A percentile compares a stretch with the other conserved stretches of the same genome.
phyloP scores from a whole-genome alignment of 805 yeast species.

The Sugiyamaella mastotermitis region DNA sequence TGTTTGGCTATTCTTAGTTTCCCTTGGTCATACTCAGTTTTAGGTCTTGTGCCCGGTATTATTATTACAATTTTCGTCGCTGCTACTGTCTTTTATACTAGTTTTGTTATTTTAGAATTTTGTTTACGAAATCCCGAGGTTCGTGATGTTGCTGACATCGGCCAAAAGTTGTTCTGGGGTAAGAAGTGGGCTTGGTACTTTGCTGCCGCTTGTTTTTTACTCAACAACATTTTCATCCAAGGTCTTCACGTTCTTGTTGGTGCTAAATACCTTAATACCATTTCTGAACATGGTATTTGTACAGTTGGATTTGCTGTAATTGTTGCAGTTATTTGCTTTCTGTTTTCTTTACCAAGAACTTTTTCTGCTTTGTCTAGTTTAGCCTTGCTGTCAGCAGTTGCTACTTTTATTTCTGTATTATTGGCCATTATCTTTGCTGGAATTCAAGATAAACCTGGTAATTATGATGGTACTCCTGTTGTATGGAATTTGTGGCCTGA shows the following conservation, averaged over 20 bases:
- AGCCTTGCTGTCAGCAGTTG: constrained; percentile 48
- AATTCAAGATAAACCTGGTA: constrained; percentile 43
- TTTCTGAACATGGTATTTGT: constrained; percentile 44
- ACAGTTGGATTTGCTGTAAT: constrained; percentile 49
- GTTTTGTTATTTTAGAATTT: constrained; percentile 48
- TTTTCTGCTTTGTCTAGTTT: constrained; percentile 46
- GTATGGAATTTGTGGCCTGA: constrained; percentile 45
- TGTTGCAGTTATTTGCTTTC: constrained; percentile 42
- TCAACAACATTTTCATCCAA: constrained; percentile 52
- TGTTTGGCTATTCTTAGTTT: constrained; percentile 61
- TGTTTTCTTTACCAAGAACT: constrained; percentile 52
- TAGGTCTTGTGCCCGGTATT: constrained; percentile 54
- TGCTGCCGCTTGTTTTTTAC: constrained; percentile 48
- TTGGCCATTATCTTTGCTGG: constrained; percentile 51
- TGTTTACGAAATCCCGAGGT: constrained; percentile 49
- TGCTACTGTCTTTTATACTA: constrained; percentile 48
- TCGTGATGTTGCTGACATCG: constrained; percentile 52
- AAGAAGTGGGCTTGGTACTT: constrained; percentile 48
- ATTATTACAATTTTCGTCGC: constrained; percentile 49
- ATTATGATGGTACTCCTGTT: constrained; percentile 37
- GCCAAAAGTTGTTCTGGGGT: constrained; percentile 50
- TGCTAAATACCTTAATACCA: constrained; percentile 52
- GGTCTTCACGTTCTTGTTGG: constrained; percentile 57
- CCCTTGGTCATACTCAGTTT: constrained; percentile 58
- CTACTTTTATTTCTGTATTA: constrained; percentile 53